Base-by-base conservation (phyloP, 345 rosid species). In the Balakata baccata region DNA sequence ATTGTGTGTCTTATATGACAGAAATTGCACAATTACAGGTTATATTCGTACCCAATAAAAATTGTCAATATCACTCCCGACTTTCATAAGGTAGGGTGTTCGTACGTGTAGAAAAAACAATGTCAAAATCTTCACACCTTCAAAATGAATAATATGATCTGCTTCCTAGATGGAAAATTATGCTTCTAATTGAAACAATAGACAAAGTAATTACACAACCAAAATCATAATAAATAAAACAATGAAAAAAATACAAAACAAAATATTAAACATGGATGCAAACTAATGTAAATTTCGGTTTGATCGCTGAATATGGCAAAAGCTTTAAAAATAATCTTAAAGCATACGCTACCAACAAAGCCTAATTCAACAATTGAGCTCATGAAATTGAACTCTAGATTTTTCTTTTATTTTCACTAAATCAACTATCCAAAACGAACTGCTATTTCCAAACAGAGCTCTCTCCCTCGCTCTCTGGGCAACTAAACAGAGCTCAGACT, bases 401-500 rank as follows among this genome's bases (percentile, higher is more conserved):
- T 51, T 61, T 63, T 6, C 7, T 49, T 41, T 39, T 1, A 16
- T 34, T 38, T 18, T 49, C 18, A 60, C 17, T 20, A 34, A 59
- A 49, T 18, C 13, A 69, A 53, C 50, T 17, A 50, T 41, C 75
- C 63, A 13, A 46, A 58, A 50, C 20, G 10, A 54, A 5, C 56
- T 51, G 56, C 20, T 16, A 51, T 5, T 51, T 51, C 4, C 6
- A 51, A 51, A 51, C 20, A 17, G 59, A 3, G 47, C 25, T n/a
- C 3, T 54, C 23, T 23, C 25, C 62, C 17, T 66, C 56, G 41
- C 69, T 60, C 60, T 71, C 74, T 73, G 53, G 53, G 79, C 43
- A 78, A 74, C 72, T 75, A 78, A 76, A 76, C 77, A 75, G 59
- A 74, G 46, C 47, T 22, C 16, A 39, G 57, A 50, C 29, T 43